phyloP scores from a whole-genome alignment of 2,329 filamentous ascomycete species.

The Fusarium phyllophilum region DNA sequence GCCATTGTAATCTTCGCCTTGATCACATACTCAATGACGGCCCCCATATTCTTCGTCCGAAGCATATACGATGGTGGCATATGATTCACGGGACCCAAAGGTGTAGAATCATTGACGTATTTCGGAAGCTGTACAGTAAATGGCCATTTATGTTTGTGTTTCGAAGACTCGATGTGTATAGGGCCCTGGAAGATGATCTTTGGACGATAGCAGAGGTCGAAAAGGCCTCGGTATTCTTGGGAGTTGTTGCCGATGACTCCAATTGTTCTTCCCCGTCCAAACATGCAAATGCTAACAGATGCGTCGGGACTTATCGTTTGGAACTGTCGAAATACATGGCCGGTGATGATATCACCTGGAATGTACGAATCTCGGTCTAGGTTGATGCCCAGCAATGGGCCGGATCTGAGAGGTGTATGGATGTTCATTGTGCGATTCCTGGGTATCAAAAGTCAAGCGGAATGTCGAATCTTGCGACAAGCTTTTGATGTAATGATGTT shows the following conservation, averaged over 20 bases:
- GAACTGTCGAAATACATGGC: conserved; percentile 35
- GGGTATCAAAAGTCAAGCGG: fast-evolving
- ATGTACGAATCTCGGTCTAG: conserved; percentile 4
- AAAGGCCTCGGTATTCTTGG: conserved; percentile 25
- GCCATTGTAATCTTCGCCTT: conserved; percentile 42
- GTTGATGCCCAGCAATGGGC: conserved; percentile 12
- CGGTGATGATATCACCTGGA: conserved; percentile 44
- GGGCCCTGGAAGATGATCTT: conserved; percentile 38
- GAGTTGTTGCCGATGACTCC: conserved; percentile 24
- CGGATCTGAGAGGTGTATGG: neutral
- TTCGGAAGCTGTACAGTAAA: conserved; percentile 44
- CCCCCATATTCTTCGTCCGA: neutral
- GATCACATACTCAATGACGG: conserved; percentile 48
- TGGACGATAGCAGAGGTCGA: neutral
- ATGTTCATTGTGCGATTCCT: neutral
- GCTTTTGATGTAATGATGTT: neutral
- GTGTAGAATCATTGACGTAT: conserved; percentile 10
- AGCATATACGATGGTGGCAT: conserved; percentile 13
- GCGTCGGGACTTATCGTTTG: conserved; percentile 37
- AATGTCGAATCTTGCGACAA: fast-evolving
- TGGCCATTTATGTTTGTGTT: conserved; percentile 37
- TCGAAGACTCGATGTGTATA: conserved; percentile 34
- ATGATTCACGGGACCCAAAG: neutral
- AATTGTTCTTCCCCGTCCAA: conserved; percentile 42
- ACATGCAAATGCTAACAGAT: conserved; percentile 34